Percentiles rank a stretch among this genome's conserved stretches.
Evolutionary conservation across 495 filamentous ascomycete species (phyloP).

Genomic region (Aspergillus baeticus): DNA sequence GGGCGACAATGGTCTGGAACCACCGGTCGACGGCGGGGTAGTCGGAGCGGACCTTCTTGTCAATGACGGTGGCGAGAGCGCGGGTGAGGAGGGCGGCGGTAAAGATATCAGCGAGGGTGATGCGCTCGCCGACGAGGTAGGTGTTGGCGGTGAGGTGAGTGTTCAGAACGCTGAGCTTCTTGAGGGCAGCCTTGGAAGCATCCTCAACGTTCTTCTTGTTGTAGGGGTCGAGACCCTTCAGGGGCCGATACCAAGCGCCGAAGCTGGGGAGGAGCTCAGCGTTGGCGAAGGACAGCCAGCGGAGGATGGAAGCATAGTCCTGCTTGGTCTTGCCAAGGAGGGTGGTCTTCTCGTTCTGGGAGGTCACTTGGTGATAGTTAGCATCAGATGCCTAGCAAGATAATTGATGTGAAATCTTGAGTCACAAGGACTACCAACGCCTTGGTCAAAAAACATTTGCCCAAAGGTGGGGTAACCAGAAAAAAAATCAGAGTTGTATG

Average conservation of each 20-base stretch:
- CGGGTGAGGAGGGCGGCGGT: constrained; percentile 71
- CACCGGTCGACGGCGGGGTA: constrained; percentile 87
- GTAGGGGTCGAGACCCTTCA: constrained; percentile 79
- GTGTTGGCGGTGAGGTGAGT: constrained; percentile 89
- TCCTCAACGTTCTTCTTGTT: constrained; percentile 98
- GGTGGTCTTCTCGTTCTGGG: constrained; percentile 99
- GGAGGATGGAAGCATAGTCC: constrained; percentile 96
- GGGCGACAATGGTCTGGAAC: constrained; percentile 91
- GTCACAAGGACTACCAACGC: constrained; percentile 2
- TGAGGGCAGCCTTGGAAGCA: constrained; percentile 59
- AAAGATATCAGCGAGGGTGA: constrained; percentile 95
- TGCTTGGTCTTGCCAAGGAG: constrained; percentile 99
- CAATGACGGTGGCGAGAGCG: constrained; percentile 84
- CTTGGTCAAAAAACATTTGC: constrained; percentile 16
- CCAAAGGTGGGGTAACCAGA: constrained; percentile 35
- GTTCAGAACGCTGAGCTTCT: constrained; percentile 71
- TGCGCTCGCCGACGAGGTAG: constrained; percentile 95
- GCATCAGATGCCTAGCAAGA: constrained; percentile 13
- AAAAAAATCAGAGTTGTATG: constrained; percentile 57
- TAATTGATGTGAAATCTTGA: constrained; percentile 14
- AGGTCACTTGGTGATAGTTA: constrained; percentile 69
- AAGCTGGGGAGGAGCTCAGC: constrained; percentile 73
- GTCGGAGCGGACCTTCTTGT: constrained; percentile 77
- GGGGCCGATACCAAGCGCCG: constrained; percentile 84
- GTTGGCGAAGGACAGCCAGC: constrained; percentile 95